Conservation (phyloP, 331 rosid genomes). For the Stylosanthes scabra region DNA sequence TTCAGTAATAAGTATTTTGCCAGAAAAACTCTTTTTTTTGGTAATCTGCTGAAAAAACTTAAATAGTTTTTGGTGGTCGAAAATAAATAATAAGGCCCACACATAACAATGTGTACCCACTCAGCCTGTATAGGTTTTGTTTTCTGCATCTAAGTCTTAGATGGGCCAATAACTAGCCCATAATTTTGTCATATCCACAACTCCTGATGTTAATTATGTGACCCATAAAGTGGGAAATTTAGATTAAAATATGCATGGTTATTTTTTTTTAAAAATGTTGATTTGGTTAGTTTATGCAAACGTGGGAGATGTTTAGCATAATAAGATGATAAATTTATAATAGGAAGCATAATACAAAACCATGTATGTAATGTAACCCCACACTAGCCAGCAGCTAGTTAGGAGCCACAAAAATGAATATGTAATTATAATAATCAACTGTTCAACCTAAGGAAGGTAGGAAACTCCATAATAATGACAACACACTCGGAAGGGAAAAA, state of each 20-base stretch:
- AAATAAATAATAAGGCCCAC: background rate
- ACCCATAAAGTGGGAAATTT: too few species aligned
- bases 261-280: too few species aligned
- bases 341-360: slow-evolving; percentile 40
- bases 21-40: too few species aligned
- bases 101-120: background rate
- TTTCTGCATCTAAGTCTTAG: background rate
- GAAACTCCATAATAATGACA: background rate
- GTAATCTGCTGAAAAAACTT: too few species aligned
- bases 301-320: background rate
- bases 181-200: background rate
- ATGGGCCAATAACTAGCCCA: slow-evolving; percentile 4
- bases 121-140: background rate
- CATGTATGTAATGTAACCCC: slow-evolving; percentile 12
- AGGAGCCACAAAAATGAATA: slow-evolving; percentile 39
- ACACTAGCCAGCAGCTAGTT: too few species aligned
- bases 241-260: too few species aligned
- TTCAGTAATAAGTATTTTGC: too few species aligned
- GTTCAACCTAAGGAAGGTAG: slow-evolving; percentile 15
- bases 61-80: too few species aligned
- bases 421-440: background rate
- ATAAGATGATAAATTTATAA: background rate
- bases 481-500: background rate
- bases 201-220: too few species aligned
- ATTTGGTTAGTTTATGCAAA: too few species aligned